Evolutionary conservation across 2,329 filamentous ascomycete species (phyloP).

Genomic region (Talaromyces albobiverticillius): DNA sequence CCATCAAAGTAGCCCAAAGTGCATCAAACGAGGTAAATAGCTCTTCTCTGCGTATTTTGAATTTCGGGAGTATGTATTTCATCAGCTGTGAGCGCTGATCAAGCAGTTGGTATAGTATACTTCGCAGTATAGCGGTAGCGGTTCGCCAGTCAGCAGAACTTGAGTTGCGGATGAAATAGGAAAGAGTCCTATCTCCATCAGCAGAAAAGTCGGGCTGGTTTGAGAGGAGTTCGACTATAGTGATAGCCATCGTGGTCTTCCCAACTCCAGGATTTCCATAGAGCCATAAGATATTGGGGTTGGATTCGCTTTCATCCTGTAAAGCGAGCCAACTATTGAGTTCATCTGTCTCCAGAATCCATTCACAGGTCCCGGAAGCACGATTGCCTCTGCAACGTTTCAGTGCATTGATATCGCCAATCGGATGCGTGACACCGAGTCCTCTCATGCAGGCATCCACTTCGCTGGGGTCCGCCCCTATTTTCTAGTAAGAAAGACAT

Average conservation of each 20-base stretch:
- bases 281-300: neutral
- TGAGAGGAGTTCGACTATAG: neutral
- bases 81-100: neutral
- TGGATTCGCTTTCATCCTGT: fast-evolving
- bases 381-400: conserved; percentile 13
- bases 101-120: neutral
- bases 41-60: neutral
- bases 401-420: conserved; percentile 13
- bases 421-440: neutral
- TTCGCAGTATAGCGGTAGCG: neutral
- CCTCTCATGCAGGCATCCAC: neutral
- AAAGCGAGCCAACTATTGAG: neutral
- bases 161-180: conserved; percentile 3
- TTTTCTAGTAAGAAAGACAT: neutral
- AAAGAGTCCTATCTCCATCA: neutral
- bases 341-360: conserved; percentile 1
- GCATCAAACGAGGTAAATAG: neutral
- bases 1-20: neutral
- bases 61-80: neutral
- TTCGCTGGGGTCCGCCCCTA: neutral
- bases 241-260: conserved; percentile 8
- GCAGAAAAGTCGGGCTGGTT: neutral
- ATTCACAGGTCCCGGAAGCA: neutral
- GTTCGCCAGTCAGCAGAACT: neutral
- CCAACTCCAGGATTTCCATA: conserved; percentile 1